Conservation (phyloP, 257 asterid genomes). For the Rauvolfia tetraphylla region DNA sequence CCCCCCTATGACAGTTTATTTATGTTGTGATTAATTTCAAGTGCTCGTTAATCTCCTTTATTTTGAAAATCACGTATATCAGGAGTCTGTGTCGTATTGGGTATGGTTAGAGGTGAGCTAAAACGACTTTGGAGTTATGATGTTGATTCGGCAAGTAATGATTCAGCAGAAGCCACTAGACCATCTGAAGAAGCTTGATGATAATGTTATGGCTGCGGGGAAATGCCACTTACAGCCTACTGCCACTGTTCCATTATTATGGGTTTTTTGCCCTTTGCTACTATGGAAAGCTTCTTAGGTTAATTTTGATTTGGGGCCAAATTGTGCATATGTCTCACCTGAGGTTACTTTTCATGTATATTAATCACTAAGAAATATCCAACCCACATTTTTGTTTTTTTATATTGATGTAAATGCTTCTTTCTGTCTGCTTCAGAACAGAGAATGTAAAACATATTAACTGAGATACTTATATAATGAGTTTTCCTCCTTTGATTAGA, state of each 20-base stretch:
- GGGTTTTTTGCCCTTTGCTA: neutral
- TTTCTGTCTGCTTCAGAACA: neutral
- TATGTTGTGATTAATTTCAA: neutral
- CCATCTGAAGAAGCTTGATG: conserved; percentile 45
- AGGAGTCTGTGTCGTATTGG: conserved; percentile 77
- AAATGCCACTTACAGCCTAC: neutral
- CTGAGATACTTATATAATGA: neutral
- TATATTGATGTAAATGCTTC: neutral
- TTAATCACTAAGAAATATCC: neutral
- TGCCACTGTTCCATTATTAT: neutral
- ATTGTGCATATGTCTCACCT: conserved; percentile 3
- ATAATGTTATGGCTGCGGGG: neutral
- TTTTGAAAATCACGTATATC: conserved; percentile 18
- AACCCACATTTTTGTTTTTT: neutral
- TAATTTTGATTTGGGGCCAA: neutral
- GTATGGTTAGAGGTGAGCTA: conserved; percentile 63
- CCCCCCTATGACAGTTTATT: neutral
- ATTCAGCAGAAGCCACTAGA: conserved; percentile 18
- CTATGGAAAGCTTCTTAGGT: conserved; percentile 4
- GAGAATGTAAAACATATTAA: neutral
- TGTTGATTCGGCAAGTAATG: conserved; percentile 18
- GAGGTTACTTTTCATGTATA: conserved; percentile 7
- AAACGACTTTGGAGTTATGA: conserved; percentile 67
- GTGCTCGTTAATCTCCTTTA: conserved; percentile 10
- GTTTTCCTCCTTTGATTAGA: neutral